Conservation (phyloP, 2,329 filamentous ascomycete species). For the Beauveria sp. region DNA sequence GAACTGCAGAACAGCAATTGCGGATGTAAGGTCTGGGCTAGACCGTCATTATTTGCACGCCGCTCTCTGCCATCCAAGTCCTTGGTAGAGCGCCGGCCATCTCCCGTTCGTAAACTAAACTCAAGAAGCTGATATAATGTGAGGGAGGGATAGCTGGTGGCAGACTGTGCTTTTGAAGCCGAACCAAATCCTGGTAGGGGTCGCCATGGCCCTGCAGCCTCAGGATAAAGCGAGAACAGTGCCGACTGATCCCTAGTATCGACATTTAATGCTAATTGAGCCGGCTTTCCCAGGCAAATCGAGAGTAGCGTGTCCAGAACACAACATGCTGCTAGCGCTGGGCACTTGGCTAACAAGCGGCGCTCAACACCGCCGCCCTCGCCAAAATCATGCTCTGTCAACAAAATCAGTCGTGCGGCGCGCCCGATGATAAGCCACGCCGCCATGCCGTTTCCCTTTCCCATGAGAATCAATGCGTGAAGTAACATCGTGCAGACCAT, state of each 20-base stretch:
- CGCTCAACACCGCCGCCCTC: neutral
- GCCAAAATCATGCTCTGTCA: slow-evolving; percentile 17
- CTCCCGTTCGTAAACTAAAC: neutral
- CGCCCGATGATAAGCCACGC: slow-evolving; percentile 60
- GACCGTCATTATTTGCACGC: slow-evolving; percentile 19
- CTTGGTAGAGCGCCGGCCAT: slow-evolving; percentile 12
- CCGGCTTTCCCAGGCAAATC: slow-evolving; percentile 39
- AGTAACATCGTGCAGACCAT: slow-evolving; percentile 37
- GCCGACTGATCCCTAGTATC: slow-evolving; percentile 35
- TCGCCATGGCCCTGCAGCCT: slow-evolving; percentile 69
- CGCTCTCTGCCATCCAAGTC: slow-evolving; percentile 13
- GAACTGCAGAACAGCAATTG: slow-evolving; percentile 32
- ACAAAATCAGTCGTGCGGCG: slow-evolving; percentile 42
- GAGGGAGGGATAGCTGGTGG: neutral
- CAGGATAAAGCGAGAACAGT: slow-evolving; percentile 57
- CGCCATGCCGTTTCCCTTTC: slow-evolving; percentile 43
- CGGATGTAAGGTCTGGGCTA: slow-evolving; percentile 26
- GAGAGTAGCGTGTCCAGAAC: slow-evolving; percentile 54
- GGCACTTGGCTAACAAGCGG: slow-evolving; percentile 14
- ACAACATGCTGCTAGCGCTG: slow-evolving; percentile 46
- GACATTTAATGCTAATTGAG: slow-evolving; percentile 40
- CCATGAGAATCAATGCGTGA: slow-evolving; percentile 56
- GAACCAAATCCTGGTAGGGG: slow-evolving; percentile 36
- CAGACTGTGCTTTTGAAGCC: neutral
- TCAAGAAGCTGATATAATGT: slow-evolving; percentile 6